phyloP scores from a whole-genome alignment of 345 rosid species.

The Murraya koenigii region DNA sequence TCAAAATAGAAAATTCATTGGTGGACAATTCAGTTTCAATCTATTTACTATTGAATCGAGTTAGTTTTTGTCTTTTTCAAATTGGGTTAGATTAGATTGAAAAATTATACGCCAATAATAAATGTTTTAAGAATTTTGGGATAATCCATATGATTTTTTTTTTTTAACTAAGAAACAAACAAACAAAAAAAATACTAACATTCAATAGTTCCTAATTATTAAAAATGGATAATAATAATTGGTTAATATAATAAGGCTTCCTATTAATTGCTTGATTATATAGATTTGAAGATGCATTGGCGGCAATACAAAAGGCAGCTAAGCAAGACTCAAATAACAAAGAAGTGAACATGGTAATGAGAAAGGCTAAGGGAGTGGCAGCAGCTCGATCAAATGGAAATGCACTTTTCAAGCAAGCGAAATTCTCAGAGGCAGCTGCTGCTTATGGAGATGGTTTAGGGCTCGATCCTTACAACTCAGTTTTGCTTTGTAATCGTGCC shows the following conservation, averaged over 20 bases:
- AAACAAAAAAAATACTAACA: no score
- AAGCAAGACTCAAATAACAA: slow-evolving; percentile 66
- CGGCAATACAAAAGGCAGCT: slow-evolving; percentile 60
- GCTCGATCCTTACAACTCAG: slow-evolving; percentile 65
- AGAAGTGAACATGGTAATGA: slow-evolving; percentile 51
- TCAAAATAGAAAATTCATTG: no score
- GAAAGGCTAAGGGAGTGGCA: slow-evolving; percentile 49
- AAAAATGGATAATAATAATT: no score
- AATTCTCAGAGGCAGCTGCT: slow-evolving; percentile 48
- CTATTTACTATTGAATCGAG: not conserved
- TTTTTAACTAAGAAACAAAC: no score
- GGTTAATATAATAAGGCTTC: no score
- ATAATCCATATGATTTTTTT: no score
- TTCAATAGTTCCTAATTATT: no score
- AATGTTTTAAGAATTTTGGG: not conserved
- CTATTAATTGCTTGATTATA: not conserved
- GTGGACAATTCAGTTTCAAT: not conserved
- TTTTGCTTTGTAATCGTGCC: slow-evolving; percentile 83
- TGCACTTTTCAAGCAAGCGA: slow-evolving; percentile 55
- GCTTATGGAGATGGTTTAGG: slow-evolving; percentile 81
- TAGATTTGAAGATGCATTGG: slow-evolving; percentile 73
- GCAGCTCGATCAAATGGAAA: slow-evolving; percentile 72
- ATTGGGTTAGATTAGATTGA: not conserved
- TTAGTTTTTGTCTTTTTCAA: not conserved
- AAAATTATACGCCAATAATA: no score